Conservation (phyloP, 2,329 filamentous ascomycete genomes). For the Pyrenophora graminea region DNA sequence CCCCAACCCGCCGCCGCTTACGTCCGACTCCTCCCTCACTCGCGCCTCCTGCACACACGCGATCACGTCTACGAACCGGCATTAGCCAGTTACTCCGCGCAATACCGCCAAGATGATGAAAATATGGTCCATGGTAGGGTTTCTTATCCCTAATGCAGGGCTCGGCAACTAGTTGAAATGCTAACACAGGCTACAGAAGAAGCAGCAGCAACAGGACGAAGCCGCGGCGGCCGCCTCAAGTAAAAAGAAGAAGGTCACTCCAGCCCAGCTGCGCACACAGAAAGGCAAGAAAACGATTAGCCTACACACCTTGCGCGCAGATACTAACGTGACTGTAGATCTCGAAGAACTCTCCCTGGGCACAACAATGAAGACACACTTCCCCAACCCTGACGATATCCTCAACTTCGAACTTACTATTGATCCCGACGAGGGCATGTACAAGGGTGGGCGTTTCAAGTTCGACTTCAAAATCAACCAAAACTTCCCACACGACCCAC, state of each 20-base stretch:
- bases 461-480: constrained; percentile 93
- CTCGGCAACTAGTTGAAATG: background rate
- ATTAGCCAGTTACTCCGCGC: constrained; percentile 12
- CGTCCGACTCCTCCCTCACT: constrained; percentile 19
- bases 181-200: constrained; percentile 66
- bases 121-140: constrained; percentile 95
- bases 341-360: constrained; percentile 79
- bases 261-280: constrained; percentile 91
- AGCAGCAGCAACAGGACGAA: constrained; percentile 88
- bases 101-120: constrained; percentile 79
- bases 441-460: constrained; percentile 83
- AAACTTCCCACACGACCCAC: constrained; percentile 95
- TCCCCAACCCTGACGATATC: constrained; percentile 82
- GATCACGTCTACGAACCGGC: constrained; percentile 11
- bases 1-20: constrained; percentile 6
- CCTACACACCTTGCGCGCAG: background rate
- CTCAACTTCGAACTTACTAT: constrained; percentile 82
- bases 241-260: constrained; percentile 99
- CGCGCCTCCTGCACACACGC: constrained; percentile 21
- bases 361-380: constrained; percentile 78
- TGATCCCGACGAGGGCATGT: constrained; percentile 84
- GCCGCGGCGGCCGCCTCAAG: constrained; percentile 76
- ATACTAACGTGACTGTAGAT: constrained; percentile 57
- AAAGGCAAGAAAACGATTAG: constrained; percentile 67
- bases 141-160: background rate